These are phyloP conservation scores for Chlamydomonas sp. DNA, from an alignment of 139 green algal species.

Conservation along the genomic window DNA sequence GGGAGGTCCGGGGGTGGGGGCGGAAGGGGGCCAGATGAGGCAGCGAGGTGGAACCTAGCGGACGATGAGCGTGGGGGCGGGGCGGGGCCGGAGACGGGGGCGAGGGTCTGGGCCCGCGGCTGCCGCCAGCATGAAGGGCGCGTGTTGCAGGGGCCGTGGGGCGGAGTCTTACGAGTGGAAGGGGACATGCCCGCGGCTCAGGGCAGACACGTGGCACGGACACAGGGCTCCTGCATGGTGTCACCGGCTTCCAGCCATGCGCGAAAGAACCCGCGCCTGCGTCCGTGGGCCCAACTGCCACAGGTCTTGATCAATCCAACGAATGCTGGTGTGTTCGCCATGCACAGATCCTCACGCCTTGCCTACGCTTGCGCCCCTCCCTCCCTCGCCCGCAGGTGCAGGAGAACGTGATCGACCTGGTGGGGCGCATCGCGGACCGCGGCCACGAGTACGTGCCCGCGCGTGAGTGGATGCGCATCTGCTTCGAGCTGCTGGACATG, in stretches of 20 bases:
- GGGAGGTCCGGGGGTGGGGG: background rate
- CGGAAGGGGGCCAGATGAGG: background rate
- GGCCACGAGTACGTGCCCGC: conserved; percentile 97
- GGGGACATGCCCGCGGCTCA: too few relatives aligned
- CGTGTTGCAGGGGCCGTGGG: too few relatives aligned
- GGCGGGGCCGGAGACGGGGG: background rate
- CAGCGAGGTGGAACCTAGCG: background rate
- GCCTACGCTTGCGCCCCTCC: background rate
- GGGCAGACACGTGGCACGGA: too few relatives aligned
- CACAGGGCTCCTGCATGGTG: too few relatives aligned
- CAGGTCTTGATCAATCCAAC: background rate
- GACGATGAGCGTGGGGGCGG: background rate
- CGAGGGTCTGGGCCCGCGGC: background rate
- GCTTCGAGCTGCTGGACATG: conserved; percentile 99
- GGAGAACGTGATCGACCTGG: conserved; percentile 98
- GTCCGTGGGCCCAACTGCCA: background rate
- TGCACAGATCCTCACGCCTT: background rate
- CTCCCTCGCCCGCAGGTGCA: conserved; percentile 69
- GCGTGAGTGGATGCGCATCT: conserved; percentile 99
- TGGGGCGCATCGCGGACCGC: conserved; percentile 97
- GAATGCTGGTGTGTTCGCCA: background rate
- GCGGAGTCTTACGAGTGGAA: too few relatives aligned
- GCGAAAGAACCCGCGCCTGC: too few relatives aligned
- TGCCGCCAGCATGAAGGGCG: background rate
- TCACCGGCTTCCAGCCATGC: too few relatives aligned